These are phyloP conservation scores for Kappamyces sp. DNA, from an alignment of 192 early-diverging fungal species.

Conservation along the genomic window DNA sequence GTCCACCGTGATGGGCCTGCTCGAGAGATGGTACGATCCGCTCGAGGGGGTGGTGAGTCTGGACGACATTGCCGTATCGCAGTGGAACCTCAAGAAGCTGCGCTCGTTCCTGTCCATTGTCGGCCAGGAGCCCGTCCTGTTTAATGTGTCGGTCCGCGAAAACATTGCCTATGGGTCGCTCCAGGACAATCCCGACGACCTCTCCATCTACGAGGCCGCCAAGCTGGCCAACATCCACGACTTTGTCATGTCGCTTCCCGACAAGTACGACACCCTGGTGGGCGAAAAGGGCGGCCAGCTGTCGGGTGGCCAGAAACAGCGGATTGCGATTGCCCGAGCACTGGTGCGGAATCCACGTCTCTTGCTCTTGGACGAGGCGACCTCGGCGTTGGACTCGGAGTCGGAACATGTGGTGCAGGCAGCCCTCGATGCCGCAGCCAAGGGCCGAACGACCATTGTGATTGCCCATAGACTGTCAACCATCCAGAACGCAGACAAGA, in stretches of 20 bases:
- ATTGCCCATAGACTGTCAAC: conserved; percentile 75
- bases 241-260: conserved; percentile 63
- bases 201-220: conserved; percentile 63
- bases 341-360: conserved; percentile 81
- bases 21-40: conserved; percentile 78
- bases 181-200: conserved; percentile 36
- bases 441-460: conserved; percentile 70
- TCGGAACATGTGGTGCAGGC: conserved; percentile 75
- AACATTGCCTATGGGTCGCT: conserved; percentile 69
- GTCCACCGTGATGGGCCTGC: conserved; percentile 40
- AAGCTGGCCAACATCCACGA: conserved; percentile 66
- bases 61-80: conserved; percentile 52
- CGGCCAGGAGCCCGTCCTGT: conserved; percentile 87
- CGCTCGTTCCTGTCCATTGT: conserved; percentile 79
- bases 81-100: conserved; percentile 63
- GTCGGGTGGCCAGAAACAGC: conserved; percentile 66
- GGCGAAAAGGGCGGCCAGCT: conserved; percentile 51
- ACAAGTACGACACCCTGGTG: conserved; percentile 64
- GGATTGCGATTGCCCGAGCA: conserved; percentile 75
- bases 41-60: conserved; percentile 51
- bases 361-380: conserved; percentile 83
- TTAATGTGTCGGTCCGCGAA: conserved; percentile 79
- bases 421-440: conserved; percentile 64
- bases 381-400: conserved; percentile 74
- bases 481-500: conserved; percentile 73